Base-by-base conservation (phyloP, 129 eudicot genomes). In the Scalesia atractyloides region DNA sequence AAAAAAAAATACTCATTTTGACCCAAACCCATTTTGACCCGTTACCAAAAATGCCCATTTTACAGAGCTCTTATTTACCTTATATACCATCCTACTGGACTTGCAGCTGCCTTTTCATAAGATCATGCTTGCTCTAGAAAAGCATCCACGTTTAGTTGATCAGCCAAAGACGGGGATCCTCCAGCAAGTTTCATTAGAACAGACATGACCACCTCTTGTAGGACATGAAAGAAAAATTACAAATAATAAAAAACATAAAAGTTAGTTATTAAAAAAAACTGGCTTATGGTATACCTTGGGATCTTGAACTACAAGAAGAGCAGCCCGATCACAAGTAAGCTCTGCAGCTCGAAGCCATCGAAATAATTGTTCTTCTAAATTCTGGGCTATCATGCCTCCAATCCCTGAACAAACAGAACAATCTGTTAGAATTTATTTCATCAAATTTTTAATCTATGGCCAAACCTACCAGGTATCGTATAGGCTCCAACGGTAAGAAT, bases 301-400 rank as follows among this genome's bases (percentile, higher is more conserved):
- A 72, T 94, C 99, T 77, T 91, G 97, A 73, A 91, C 97, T 64
- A 90, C 99, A 75, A 94, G 94, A 76, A 94, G 97, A 36, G 99
- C 99, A 64, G 99, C 99, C 66, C 99, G 92, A 76, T 94, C 99
- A 81, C 97, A 94, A 41, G 99, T 88, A 39, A 94, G 96, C 80
- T 94, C 97, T 72, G 99, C 97, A 65, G 99, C 86, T 51, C 96
- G 88, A 41, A 94, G 93, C 99, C 99, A 94, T 46, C 97, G 97
- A 16, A 90, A 83, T 33, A 94, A 71, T 56, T 94, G 99, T 63
- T 94, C 99, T 81, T 94, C 97, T 72, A 94, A 81, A 50, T 80
- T 79, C 77, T 88, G 91, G 59, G 99, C 99, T 76, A 94, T 86
- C 65, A 94, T 39, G 58, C 97, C 87, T 76, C 99, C 99, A 61